Evolutionary conservation across 2,329 filamentous ascomycete species (phyloP).

Genomic region (Cladosporium austrohemisphaericum): DNA sequence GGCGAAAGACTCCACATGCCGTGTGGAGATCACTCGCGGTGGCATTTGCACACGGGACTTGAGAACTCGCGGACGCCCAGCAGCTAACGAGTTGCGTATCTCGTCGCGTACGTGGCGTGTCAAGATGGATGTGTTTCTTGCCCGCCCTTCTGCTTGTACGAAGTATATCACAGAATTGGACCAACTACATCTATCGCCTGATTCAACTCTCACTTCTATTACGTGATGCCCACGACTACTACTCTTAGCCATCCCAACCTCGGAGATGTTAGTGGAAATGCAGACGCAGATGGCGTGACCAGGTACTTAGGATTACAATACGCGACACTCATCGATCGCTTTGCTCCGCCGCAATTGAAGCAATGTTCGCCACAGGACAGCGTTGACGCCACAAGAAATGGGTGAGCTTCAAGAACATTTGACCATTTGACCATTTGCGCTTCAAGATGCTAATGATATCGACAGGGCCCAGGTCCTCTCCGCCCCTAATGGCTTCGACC

Average conservation of each 20-base stretch:
- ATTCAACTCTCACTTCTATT: no score
- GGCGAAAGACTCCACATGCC: background rate
- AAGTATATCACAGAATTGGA: no score
- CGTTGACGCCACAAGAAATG: slow-evolving; percentile 35
- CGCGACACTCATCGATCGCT: slow-evolving; percentile 36
- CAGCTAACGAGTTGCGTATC: background rate
- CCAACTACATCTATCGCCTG: no score
- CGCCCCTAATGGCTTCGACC: slow-evolving; percentile 39
- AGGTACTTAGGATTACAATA: slow-evolving; percentile 40
- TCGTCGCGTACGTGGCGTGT: background rate
- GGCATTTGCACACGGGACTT: slow-evolving; percentile 4
- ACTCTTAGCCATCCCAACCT: slow-evolving; percentile 21
- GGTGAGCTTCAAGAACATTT: slow-evolving; percentile 24
- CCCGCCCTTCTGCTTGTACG: no score
- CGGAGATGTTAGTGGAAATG: slow-evolving; percentile 24
- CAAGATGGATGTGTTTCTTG: background rate
- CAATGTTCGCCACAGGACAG: slow-evolving; percentile 24
- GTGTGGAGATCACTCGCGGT: slow-evolving; percentile 1
- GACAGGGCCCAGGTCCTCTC: slow-evolving; percentile 39
- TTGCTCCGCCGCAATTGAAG: slow-evolving; percentile 33
- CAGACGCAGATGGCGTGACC: slow-evolving; percentile 22
- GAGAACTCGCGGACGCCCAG: background rate
- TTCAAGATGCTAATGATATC: background rate
- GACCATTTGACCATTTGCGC: background rate
- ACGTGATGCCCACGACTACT: background rate